Base-by-base conservation (phyloP, 495 filamentous ascomycete species). In the Thermochaetoides thermophila region DNA sequence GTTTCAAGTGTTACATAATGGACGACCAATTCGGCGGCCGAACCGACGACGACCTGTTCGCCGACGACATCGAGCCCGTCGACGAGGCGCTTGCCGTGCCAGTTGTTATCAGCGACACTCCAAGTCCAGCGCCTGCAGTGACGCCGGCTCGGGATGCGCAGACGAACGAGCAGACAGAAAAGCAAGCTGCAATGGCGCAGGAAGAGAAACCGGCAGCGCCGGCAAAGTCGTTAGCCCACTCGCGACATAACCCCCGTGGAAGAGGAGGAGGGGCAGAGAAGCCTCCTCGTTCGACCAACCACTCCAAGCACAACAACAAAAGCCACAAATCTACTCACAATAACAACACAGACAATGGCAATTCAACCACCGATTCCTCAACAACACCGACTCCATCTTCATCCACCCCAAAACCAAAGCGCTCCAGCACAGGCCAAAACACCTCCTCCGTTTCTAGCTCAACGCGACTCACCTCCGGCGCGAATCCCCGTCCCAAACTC, bases 21-120 rank as follows among this genome's bases (percentile, higher is more conserved):
- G 31, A 60, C 16, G 63, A 67, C 30, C 63, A 67, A 38, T 67
- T 66, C 22, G 58, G 57, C 35, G 63, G 63, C 18, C 47, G 63
- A 10, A 67, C 63, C 23, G 63, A 67, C 40, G 63, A 67, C 33
- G 63, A 66, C 35, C 52, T 67, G 38, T 67, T 67, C 29, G 52
- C 60, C 5, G 63, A 67, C 32, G 63, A 67, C 29, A 64, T 64
- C 31, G 63, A 67, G 42, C 60, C 57, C 11, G 48, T 64, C 15
- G 34, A 52, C 8, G 37, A 47, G 31, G 13, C 24, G 1, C 8
- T 31, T 12, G 33, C 4, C 26, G 4, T 25, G 9, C 27, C 15
- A 6, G 12, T 23, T 6, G 16, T 28, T 1, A 26, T 27, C 16
- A 25, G 28, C 14, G 28, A 37, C 17, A n/a, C 20, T 1, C 16